These are phyloP conservation scores for Penicillium sp. DNA, from an alignment of 2,329 filamentous ascomycete species.

Conservation along the genomic window DNA sequence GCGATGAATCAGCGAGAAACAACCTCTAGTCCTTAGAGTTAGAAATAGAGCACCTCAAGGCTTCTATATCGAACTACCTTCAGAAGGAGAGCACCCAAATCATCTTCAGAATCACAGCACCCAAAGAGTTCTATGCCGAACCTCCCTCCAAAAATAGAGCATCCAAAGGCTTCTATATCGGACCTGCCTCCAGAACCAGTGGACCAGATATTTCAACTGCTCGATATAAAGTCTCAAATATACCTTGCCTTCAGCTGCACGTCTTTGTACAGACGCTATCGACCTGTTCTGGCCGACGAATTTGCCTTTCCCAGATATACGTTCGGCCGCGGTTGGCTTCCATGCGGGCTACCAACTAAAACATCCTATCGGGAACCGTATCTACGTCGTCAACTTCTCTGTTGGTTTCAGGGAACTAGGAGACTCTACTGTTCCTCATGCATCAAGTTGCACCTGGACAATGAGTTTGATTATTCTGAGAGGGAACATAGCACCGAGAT, in stretches of 20 bases:
- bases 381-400: neutral
- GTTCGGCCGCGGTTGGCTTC: neutral
- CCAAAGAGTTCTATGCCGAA: neutral
- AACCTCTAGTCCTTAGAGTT: neutral
- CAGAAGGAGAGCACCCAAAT: neutral
- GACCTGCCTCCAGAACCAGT: neutral
- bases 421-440: neutral
- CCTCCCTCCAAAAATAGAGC: neutral
- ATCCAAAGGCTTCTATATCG: neutral
- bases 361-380: neutral
- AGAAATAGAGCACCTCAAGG: neutral
- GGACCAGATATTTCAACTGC: neutral
- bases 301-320: neutral
- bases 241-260: neutral
- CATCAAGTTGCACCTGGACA: neutral
- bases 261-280: neutral
- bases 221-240: neutral
- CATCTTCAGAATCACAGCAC: neutral
- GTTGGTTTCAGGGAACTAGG: neutral
- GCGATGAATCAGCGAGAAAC: neutral
- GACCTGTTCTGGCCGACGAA: neutral
- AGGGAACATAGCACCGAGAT: neutral
- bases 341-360: neutral
- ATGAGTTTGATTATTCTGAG: neutral
- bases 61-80: neutral